Base-by-base conservation (phyloP, 192 early-diverging fungal species). In the Coemansia biformis region DNA sequence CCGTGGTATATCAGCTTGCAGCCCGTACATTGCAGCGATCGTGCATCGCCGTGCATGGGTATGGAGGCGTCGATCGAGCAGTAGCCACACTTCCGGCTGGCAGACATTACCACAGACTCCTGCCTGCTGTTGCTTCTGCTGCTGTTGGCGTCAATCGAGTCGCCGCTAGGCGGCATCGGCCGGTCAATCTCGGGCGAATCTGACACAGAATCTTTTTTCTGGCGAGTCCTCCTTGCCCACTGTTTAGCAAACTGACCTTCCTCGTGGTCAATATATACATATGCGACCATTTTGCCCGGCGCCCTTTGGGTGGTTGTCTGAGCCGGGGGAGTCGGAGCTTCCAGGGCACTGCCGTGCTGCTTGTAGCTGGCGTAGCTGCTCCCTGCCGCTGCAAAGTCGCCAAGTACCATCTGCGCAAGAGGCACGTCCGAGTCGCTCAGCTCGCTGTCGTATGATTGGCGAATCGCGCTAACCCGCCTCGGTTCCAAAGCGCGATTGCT, bases 261-360 rank as follows among this genome's bases (percentile, higher is more conserved):
- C 18, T 14, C 9, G n/a, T 64, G 62, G 21, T 57, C 33, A 12
- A 64, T 51, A 31, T 38, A 52, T 13, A 64, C 49, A 22, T 34
- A 15, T 6, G 41, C 36, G 29, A 30, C 5, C 29, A 8, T 3
- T 10, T 7, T 28, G 26, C n/a, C n/a, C n/a, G n/a, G n/a, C n/a
- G 26, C 7, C 26, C 7, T 28, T 7, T 2, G 4, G 19, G 30
- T 3, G 2, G 0, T 35, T 34, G n/a, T n/a, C n/a, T n/a, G n/a
- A n/a, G n/a, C n/a, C n/a, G n/a, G n/a, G n/a, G n/a, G n/a, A n/a
- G n/a, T n/a, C n/a, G n/a, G n/a, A n/a, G n/a, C n/a, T 8, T 13
- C 22, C 16, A n/a, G 23, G 21, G 26, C 18, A 8, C 15, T 19
- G 23, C 21, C 15, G 24, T n/a, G 19, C 17, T n/a, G 22, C 42